These are phyloP conservation scores for Aspergillus ochraceus DNA, from an alignment of 2,329 filamentous ascomycete genomes.

Conservation along the genomic window DNA sequence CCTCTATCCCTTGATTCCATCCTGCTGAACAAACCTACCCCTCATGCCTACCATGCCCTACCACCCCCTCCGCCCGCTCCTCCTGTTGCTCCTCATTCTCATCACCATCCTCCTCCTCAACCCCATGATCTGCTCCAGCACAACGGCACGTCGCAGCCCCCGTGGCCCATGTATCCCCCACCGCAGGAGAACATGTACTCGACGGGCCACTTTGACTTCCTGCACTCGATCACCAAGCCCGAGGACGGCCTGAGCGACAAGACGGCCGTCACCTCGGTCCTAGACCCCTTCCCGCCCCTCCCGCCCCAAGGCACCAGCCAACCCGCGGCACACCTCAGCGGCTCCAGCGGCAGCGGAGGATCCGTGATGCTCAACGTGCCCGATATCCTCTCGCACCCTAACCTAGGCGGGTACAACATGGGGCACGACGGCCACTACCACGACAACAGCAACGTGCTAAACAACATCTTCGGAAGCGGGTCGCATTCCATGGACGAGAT, in stretches of 20 bases:
- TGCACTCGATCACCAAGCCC: slow-evolving; percentile 33
- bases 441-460: slow-evolving; percentile 34
- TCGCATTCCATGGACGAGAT: slow-evolving; percentile 38
- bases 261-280: slow-evolving; percentile 34
- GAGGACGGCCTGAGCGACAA: slow-evolving; percentile 37
- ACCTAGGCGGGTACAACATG: slow-evolving; percentile 31
- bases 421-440: slow-evolving; percentile 37
- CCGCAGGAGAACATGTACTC: slow-evolving; percentile 38
- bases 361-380: slow-evolving; percentile 37
- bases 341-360: slow-evolving; percentile 28
- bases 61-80: not conserved
- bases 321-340: slow-evolving; percentile 25
- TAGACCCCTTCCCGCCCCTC: slow-evolving; percentile 35
- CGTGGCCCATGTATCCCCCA: slow-evolving; percentile 38
- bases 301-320: slow-evolving; percentile 34
- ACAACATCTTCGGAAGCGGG: slow-evolving; percentile 32
- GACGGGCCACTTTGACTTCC: slow-evolving; percentile 33
- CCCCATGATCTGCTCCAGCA: slow-evolving; percentile 33
- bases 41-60: slow-evolving; percentile 31
- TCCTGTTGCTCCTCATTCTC: no score
- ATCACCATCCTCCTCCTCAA: slow-evolving; percentile 16
- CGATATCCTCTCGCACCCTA: slow-evolving; percentile 35
- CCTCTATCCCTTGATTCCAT: slow-evolving; percentile 39
- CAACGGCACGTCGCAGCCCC: slow-evolving; percentile 29
- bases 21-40: slow-evolving; percentile 32